Percentiles rank a stretch among this genome's conserved stretches.
Conservation (phyloP, 495 filamentous ascomycete genomes). For the Lasiosphaeria hispida region DNA sequence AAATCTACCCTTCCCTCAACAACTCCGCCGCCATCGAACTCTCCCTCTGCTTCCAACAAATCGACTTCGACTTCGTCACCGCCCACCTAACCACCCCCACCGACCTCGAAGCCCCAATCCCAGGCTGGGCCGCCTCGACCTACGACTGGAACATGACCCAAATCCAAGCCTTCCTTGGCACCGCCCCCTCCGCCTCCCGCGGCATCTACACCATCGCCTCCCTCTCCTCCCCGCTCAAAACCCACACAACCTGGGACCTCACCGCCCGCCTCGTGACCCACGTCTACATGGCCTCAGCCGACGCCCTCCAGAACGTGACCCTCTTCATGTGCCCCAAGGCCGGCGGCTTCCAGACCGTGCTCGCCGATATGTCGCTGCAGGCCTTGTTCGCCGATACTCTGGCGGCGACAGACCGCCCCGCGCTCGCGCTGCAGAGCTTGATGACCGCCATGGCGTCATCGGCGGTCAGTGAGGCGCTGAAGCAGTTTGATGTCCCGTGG, state of each 20-base stretch:
- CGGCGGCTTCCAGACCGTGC: neutral
- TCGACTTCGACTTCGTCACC: neutral
- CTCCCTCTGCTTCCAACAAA: neutral
- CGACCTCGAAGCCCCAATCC: neutral
- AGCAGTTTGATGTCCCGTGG: neutral
- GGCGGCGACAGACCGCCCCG: neutral
- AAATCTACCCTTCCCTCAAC: neutral
- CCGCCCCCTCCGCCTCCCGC: neutral
- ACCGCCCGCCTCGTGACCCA: neutral
- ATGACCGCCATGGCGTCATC: neutral
- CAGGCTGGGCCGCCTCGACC: neutral
- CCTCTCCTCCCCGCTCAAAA: neutral
- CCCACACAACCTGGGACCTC: neutral
- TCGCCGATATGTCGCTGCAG: neutral
- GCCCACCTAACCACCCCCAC: neutral
- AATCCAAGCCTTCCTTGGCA: neutral
- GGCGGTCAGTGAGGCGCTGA: neutral
- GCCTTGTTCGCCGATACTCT: neutral
- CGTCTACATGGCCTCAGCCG: neutral
- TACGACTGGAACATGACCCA: neutral
- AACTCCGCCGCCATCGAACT: neutral
- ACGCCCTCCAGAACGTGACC: neutral
- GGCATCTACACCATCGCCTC: neutral
- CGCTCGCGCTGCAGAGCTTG: neutral
- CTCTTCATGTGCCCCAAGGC: neutral